Conservation (phyloP, 495 filamentous ascomycete genomes). For the Chaetomidium leptoderma region DNA sequence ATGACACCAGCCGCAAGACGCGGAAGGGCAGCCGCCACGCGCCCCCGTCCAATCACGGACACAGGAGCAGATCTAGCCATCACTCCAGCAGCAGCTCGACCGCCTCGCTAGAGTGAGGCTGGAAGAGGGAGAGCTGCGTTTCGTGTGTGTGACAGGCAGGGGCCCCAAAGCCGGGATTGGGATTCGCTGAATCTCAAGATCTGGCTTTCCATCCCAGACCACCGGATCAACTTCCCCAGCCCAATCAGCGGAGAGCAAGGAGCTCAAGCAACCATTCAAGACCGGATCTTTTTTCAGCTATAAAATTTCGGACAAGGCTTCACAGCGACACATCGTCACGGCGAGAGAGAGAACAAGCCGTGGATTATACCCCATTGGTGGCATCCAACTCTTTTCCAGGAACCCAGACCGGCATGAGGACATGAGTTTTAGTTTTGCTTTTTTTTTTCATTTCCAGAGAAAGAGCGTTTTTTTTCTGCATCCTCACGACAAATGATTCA, state of each 20-base stretch:
- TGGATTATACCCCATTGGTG: conserved; percentile 30
- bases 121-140: conserved; percentile 15
- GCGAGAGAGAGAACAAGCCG: conserved; percentile 21
- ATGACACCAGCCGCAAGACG: conserved; percentile 47
- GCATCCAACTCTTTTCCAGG: conserved; percentile 17
- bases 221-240: conserved; percentile 8
- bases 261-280: conserved; percentile 8
- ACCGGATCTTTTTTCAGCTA: conserved; percentile 29
- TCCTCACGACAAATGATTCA: conserved; percentile 34
- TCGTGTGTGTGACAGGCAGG: conserved; percentile 6
- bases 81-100: conserved; percentile 58
- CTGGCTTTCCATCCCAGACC: conserved; percentile 6
- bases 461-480: conserved; percentile 16
- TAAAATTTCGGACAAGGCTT: conserved; percentile 50
- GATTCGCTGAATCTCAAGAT: conserved; percentile 17
- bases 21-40: conserved; percentile 43
- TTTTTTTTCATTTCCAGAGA: conserved; percentile 1
- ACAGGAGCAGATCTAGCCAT: conserved; percentile 40
- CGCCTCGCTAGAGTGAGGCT: conserved; percentile 47
- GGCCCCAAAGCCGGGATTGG: conserved; percentile 7
- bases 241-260: conserved; percentile 9
- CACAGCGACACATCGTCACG: conserved; percentile 32
- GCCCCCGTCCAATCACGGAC: conserved; percentile 39
- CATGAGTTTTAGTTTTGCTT: conserved; percentile 17
- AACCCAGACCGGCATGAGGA: conserved; percentile 7